phyloP scores from a whole-genome alignment of 352 stramenopile genomes.

The Thalassiosira mediterranea region DNA sequence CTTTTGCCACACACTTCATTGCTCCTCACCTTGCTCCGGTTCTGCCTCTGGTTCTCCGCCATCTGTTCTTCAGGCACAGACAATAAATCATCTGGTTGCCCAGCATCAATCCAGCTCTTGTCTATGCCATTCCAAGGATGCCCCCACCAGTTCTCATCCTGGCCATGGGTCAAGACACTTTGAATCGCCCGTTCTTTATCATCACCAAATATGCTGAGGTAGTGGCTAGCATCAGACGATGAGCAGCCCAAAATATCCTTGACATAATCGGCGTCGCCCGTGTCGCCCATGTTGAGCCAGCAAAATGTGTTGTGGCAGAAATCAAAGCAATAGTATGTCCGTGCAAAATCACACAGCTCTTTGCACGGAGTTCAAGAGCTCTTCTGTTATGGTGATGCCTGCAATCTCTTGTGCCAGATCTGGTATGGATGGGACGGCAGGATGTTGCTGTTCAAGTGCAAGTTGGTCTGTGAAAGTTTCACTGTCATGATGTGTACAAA shows the following conservation, averaged over 20 bases:
- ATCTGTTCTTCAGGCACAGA: not conserved
- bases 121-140: slow-evolving; percentile 17
- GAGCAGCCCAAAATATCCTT: slow-evolving; percentile 1
- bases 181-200: not conserved
- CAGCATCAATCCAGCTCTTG: not conserved
- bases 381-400: not conserved
- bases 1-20: not conserved
- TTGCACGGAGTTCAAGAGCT: not conserved
- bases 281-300: not conserved
- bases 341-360: not conserved
- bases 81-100: not conserved
- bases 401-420: not conserved
- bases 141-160: slow-evolving; percentile 10
- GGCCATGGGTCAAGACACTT: not conserved
- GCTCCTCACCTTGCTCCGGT: no score
- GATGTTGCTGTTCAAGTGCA: not conserved
- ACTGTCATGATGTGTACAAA: no score
- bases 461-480: not conserved
- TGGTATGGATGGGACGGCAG: not conserved
- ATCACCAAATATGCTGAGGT: slow-evolving; percentile 12
- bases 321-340: not conserved
- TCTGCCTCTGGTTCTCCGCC: not conserved
- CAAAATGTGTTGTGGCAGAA: not conserved
- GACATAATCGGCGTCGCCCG: not conserved
- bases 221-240: not conserved